Evolutionary conservation across 139 green algal genomes (phyloP).

Genomic region (Closterium sp.): DNA sequence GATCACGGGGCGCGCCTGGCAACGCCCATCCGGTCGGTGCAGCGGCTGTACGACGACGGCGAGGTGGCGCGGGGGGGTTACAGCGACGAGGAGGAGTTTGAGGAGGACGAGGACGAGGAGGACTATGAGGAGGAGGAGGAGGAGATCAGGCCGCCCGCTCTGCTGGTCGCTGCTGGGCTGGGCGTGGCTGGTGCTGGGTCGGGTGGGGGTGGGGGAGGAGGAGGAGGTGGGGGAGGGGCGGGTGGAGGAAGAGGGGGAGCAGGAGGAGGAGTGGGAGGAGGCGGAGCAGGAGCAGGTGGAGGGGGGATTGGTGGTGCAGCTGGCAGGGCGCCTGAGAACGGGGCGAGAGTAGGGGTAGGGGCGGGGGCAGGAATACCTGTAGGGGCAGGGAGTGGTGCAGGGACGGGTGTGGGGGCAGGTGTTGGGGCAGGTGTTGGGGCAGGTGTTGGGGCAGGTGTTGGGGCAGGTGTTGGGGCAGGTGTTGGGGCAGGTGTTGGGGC

Average conservation of each 20-base stretch:
- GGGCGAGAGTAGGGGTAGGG: background rate
- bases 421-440: background rate
- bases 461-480: background rate
- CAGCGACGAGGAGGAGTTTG: background rate
- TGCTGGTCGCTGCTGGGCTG: slow-evolving; percentile 2
- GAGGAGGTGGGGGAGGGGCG: background rate
- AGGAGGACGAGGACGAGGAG: background rate
- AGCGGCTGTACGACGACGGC: background rate
- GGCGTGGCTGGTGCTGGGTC: background rate
- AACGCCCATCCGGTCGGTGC: slow-evolving; percentile 31
- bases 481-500: background rate
- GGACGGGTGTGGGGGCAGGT: background rate
- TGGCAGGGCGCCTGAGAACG: background rate
- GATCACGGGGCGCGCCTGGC: slow-evolving; percentile 27
- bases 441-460: background rate
- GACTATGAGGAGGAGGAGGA: background rate
- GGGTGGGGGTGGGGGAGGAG: background rate
- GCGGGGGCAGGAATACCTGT: background rate
- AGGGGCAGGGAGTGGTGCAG: background rate
- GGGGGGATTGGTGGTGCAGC: background rate
- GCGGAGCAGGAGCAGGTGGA: background rate
- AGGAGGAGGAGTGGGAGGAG: background rate
- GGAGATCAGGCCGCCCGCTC: background rate
- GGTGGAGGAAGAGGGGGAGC: background rate
- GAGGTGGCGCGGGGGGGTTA: background rate